Evolutionary conservation across 2,329 filamentous ascomycete species (phyloP).

Genomic region (Aspergillus pseudotamarii): DNA sequence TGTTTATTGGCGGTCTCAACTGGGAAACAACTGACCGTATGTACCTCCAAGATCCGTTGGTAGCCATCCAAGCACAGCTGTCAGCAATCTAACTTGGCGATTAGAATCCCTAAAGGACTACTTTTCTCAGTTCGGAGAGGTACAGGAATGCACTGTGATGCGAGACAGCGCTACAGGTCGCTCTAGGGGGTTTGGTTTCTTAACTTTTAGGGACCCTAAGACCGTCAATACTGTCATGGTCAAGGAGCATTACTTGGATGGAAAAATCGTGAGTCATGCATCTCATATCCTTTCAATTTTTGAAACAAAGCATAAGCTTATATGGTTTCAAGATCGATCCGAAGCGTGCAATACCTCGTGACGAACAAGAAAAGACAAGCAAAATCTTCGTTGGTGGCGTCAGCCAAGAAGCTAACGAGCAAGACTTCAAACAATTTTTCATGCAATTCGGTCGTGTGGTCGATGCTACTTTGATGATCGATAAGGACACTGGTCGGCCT

Average conservation of each 20-base stretch:
- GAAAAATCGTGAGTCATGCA: constrained; percentile 79
- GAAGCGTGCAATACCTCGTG: constrained; percentile 93
- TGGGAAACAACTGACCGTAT: constrained; percentile 99
- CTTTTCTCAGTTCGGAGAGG: constrained; percentile 96
- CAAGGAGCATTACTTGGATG: constrained; percentile 96
- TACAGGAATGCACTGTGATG: constrained; percentile 99
- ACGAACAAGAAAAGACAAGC: constrained; percentile 96
- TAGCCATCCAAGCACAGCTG: constrained; percentile 4
- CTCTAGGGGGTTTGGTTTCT: constrained; percentile 93
- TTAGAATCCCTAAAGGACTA: constrained; percentile 94
- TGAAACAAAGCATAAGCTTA: constrained; percentile 25
- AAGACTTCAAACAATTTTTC: constrained; percentile 96
- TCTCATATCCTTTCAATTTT: constrained; percentile 10
- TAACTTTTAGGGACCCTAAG: constrained; percentile 97
- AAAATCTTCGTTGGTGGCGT: constrained; percentile 99
- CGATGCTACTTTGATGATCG: constrained; percentile 99
- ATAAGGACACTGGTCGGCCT: constrained; percentile 97
- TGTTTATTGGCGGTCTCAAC: constrained; percentile 98
- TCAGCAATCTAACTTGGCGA: constrained; percentile 29
- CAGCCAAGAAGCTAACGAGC: constrained; percentile 93
- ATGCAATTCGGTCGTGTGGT: constrained; percentile 94
- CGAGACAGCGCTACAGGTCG: constrained; percentile 90
- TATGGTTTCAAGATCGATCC: constrained; percentile 76
- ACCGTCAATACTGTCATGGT: constrained; percentile 99
- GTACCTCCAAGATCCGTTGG: constrained; percentile 40